These are phyloP conservation scores for Curvularia lunata DNA, from an alignment of 2,329 filamentous ascomycete species.

Conservation along the genomic window DNA sequence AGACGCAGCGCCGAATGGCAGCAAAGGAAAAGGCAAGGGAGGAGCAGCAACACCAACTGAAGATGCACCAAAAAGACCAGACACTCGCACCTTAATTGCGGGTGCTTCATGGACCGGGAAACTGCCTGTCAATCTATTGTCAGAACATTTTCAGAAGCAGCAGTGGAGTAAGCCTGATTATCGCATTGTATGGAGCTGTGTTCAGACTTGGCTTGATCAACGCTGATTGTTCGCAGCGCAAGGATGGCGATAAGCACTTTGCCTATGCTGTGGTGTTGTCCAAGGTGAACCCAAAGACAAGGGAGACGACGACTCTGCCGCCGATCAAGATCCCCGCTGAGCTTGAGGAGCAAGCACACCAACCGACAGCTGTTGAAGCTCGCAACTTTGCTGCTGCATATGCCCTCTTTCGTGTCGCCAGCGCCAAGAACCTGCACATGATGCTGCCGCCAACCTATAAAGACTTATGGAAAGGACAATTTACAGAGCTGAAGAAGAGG, in stretches of 20 bases:
- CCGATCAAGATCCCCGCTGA: conserved; percentile 80
- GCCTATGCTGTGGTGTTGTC: conserved; percentile 77
- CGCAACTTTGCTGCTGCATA: conserved; percentile 93
- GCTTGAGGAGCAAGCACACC: conserved; percentile 76
- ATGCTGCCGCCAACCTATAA: conserved; percentile 91
- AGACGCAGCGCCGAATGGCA: conserved; percentile 21
- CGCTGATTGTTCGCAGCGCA: conserved; percentile 56
- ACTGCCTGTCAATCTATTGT: conserved; percentile 88
- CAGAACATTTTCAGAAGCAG: conserved; percentile 93
- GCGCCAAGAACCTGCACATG: conserved; percentile 94
- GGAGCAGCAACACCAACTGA: conserved; percentile 31
- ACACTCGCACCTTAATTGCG: conserved; percentile 80
- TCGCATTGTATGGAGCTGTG: conserved; percentile 64
- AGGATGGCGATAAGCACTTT: conserved; percentile 77
- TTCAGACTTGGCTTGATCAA: too few species aligned
- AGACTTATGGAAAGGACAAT: conserved; percentile 87
- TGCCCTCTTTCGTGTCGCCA: conserved; percentile 87
- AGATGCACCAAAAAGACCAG: conserved; percentile 63
- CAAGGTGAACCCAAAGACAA: conserved; percentile 78
- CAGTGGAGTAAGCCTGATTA: conserved; percentile 96
- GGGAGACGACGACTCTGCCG: conserved; percentile 74
- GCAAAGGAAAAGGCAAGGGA: conserved; percentile 46
- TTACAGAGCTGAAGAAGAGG: conserved; percentile 78
- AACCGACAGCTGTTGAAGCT: conserved; percentile 84
- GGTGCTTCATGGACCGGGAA: conserved; percentile 98